Base-by-base conservation (phyloP, 177 flowering plant species). In the Tripterygium wilfordii region DNA sequence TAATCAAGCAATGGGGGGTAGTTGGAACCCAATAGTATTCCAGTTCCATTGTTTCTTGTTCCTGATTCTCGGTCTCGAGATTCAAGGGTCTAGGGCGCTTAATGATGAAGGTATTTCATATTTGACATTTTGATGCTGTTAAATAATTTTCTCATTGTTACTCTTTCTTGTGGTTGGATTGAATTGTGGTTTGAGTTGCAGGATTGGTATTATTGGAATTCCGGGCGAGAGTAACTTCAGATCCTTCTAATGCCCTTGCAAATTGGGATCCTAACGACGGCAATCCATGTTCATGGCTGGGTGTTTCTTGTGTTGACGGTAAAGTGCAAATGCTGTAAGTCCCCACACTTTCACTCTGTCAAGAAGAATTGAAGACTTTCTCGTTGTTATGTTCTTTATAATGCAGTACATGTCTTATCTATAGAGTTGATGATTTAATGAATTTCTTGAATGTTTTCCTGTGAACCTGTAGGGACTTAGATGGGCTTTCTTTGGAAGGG, bases 241-340 rank as follows among this genome's bases (percentile, higher is more conserved):
- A 90, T 70, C 91, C 96, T 45, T 51, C 29, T 69, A 79, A 77
- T 8, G 71, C 69, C 10, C 59, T 89, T 36, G 54, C 61, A 4
- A 72, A 74, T 64, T 90, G 97, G 97, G 67, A 79, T 61, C 61
- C 76, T 23, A 42, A 68, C 44, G 78, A 80, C 21, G 14, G n/a
- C 14, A 48, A 69, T 49, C 91, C 89, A 1, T 90, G 97, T 61
- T 42, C 26, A 50, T 90, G 97, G 97, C 53, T 50, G 1, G 87
- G 95, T 10, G 81, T 90, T 54, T 58, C 60, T 12, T 87, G 97
- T 57, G 63, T 67, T 20, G 79, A 73, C 25, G 72, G 79, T 27
- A 49, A 68, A 58, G 95, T 90, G 57, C 63, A 71, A 26, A 72
- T 56, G 51, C 71, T 90, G 97, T 90, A 70, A 78, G 97, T 83